phyloP scores from a whole-genome alignment of 768 basidiomycete species.

The Termitomyces sp. region DNA sequence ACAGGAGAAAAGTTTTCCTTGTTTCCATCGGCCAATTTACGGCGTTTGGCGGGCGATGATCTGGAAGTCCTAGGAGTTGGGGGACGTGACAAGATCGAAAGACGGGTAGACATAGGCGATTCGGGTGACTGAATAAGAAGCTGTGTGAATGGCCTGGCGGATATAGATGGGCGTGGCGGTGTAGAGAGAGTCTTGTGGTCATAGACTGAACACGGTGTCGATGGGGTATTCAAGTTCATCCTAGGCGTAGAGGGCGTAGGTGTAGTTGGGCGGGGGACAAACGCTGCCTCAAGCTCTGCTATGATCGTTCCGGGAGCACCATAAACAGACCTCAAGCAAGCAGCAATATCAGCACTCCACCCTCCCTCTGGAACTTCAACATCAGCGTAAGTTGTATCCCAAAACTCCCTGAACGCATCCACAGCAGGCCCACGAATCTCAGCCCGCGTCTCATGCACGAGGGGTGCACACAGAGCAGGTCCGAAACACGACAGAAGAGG shows the following conservation, averaged over 20 bases:
- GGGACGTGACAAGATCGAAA: constrained; percentile 18
- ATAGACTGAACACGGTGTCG: constrained; percentile 9
- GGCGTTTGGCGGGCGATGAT: constrained; percentile 33
- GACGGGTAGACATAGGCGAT: constrained; percentile 18
- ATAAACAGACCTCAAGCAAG: constrained; percentile 22
- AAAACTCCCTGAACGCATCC: constrained; percentile 61
- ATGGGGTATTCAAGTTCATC: background rate
- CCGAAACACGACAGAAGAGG: constrained; percentile 45
- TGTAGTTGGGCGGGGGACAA: constrained; percentile 8
- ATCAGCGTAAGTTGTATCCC: constrained; percentile 46
- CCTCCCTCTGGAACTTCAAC: constrained; percentile 40
- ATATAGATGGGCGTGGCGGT: constrained; percentile 12
- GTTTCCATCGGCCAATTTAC: constrained; percentile 32
- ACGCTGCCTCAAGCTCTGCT: constrained; percentile 3
- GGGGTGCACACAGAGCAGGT: constrained; percentile 54
- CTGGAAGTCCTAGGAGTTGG: constrained; percentile 29
- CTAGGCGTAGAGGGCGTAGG: background rate
- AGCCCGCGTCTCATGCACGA: constrained; percentile 40
- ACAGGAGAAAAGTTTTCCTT: constrained; percentile 62
- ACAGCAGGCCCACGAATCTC: constrained; percentile 41
- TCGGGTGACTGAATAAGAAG: constrained; percentile 11
- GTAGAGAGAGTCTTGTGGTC: background rate
- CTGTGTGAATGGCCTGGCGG: constrained; percentile 15
- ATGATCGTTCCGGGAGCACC: constrained; percentile 3
- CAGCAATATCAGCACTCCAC: constrained; percentile 50